Percentiles rank a stretch among this genome's conserved stretches.
Evolutionary conservation across 345 rosid species (phyloP).

Genomic region (Gossypium longicalyx): DNA sequence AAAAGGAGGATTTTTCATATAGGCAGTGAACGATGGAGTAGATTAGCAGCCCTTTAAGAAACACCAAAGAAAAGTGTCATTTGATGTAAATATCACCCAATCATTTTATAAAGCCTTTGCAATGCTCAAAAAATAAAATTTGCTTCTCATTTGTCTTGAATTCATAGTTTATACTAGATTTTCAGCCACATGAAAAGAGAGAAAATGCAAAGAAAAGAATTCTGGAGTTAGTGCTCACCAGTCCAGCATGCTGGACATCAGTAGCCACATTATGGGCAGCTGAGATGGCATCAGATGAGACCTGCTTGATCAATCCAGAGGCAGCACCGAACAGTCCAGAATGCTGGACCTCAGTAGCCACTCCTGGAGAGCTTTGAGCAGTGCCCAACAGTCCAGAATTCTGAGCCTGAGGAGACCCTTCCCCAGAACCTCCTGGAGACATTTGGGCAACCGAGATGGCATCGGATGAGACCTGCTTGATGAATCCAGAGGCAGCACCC

Average conservation of each 20-base stretch:
- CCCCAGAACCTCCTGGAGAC: not conserved
- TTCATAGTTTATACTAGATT: not conserved
- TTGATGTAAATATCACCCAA: not conserved
- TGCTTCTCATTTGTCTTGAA: not conserved
- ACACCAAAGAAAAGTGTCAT: not conserved
- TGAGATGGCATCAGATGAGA: not conserved
- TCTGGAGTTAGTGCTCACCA: not conserved
- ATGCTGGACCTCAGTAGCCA: not conserved
- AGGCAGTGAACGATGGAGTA: not conserved
- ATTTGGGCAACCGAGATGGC: not conserved
- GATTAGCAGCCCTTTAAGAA: not conserved
- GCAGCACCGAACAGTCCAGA: not conserved
- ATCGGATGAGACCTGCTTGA: not conserved
- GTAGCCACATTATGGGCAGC: not conserved
- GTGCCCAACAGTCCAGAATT: not conserved
- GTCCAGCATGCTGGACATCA: slow-evolving; percentile 6
- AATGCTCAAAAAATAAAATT: not conserved
- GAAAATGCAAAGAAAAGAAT: not conserved
- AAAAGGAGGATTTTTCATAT: not conserved
- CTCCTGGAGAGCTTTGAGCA: not conserved
- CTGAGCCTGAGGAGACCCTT: not conserved
- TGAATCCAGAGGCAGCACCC: not conserved
- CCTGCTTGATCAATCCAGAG: not conserved
- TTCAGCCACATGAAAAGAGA: not conserved
- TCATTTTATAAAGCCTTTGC: not conserved